These are phyloP conservation scores for Macaranga tanarius DNA, from an alignment of 441 rosid species.

Conservation along the genomic window DNA sequence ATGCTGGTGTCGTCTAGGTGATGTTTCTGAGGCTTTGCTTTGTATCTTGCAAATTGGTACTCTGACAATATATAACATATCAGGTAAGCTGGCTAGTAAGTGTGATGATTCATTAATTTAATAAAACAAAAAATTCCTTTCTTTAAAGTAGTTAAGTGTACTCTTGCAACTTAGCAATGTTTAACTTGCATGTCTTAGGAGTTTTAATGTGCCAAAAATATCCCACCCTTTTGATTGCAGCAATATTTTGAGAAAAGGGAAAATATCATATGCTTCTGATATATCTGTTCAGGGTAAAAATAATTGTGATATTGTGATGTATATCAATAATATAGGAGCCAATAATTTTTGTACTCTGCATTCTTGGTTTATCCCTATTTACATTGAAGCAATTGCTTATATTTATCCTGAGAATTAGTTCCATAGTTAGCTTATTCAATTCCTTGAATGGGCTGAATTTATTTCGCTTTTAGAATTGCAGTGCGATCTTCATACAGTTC, in stretches of 20 bases:
- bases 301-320: no score
- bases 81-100: slow-evolving; percentile 48
- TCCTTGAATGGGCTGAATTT: neutral
- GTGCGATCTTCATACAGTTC: neutral
- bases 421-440: slow-evolving; percentile 16
- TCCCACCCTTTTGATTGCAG: neutral
- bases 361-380: neutral
- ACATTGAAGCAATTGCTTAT: neutral
- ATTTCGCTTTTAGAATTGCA: slow-evolving; percentile 7
- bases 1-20: slow-evolving; percentile 88
- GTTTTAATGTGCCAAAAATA: neutral
- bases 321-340: neutral
- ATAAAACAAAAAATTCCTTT: neutral
- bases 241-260: neutral
- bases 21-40: slow-evolving; percentile 59
- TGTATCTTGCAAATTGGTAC: slow-evolving; percentile 75
- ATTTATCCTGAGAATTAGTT: neutral
- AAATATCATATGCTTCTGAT: neutral
- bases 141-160: neutral
- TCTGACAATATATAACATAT: slow-evolving; percentile 63
- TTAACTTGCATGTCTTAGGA: neutral
- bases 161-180: neutral
- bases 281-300: neutral
- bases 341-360: neutral
- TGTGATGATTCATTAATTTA: neutral